Base-by-base conservation (phyloP, 257 asterid genomes). In the Coffea canephora region DNA sequence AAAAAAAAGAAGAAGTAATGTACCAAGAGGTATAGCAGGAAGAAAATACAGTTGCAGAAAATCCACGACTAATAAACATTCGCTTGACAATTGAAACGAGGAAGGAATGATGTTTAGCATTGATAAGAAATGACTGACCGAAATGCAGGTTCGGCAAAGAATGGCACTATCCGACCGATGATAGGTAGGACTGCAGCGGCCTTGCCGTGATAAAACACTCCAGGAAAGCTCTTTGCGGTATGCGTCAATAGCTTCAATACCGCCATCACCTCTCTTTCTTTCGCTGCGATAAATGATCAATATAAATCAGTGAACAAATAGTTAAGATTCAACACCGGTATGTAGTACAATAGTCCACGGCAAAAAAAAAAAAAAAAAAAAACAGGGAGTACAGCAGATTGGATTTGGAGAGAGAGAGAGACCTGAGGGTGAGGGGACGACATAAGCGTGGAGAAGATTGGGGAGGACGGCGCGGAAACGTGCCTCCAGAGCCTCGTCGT, bases 401-500 rank as follows among this genome's bases (percentile, higher is more conserved):
- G 13, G n/a, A 34, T 45, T 2, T 43, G 55, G 21, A 45, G 43
- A 16, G 31, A 48, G 52, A 11, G 23, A 13, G 68, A 45, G 57
- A 94, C 97, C 94, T 41, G 92, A 83, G 34, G 94, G 78, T 21
- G 95, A 91, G 61, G 97, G 92, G 72, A 89, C 94, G 72, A 91
- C 92, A 73, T 90, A 88, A 69, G 92, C 77, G 66, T 85, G 87
- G 78, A 95, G 91, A 81, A 95, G 97, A 80, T 84, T 84, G 77
- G 98, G 99, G n/a, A 95, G 89, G 61, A 95, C 97, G 72, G 92
- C 90, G 76, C 97, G 98, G 81, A 95, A 91, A 79, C 94, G 83
- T n/a, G 91, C 85, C 87, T 88, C 97, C 85, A 95, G 82, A n/a
- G 86, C 94, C 23, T 86, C 96, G 86, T 93, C 96, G 89, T 88